phyloP scores from a whole-genome alignment of 352 stramenopile genomes.

The Phytophthora boehmeriae region DNA sequence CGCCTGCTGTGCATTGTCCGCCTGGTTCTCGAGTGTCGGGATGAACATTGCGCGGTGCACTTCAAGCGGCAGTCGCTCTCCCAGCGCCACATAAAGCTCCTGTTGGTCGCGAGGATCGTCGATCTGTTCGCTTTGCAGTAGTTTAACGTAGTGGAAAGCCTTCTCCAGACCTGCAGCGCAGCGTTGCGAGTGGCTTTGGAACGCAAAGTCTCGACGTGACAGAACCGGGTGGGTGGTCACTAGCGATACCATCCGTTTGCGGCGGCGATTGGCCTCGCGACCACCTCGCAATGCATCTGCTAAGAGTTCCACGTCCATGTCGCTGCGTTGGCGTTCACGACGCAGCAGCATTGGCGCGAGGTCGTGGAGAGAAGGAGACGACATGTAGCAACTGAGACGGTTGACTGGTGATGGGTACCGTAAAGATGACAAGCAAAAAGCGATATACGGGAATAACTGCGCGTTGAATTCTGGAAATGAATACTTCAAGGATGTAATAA shows the following conservation, averaged over 20 bases:
- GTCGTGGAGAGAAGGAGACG: constrained; percentile 22
- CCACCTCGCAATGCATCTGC: constrained; percentile 25
- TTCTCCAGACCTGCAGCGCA: constrained; percentile 29
- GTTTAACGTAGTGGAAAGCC: constrained; percentile 31
- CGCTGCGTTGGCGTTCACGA: constrained; percentile 23
- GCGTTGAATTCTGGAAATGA: no score
- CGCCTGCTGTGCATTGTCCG: constrained; percentile 22
- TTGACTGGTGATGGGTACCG: constrained; percentile 28
- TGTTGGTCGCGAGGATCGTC: constrained; percentile 25
- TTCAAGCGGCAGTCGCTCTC: constrained; percentile 30
- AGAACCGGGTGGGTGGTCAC: constrained; percentile 23
- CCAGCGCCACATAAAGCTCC: constrained; percentile 27
- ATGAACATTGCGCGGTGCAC: constrained; percentile 36
- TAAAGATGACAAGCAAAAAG: no score
- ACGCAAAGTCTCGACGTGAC: constrained; percentile 17
- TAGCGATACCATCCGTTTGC: constrained; percentile 34
- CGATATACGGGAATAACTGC: no score
- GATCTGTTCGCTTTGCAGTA: constrained; percentile 22
- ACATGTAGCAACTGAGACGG: constrained; percentile 12
- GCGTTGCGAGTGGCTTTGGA: constrained; percentile 31
- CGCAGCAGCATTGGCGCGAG: constrained; percentile 21
- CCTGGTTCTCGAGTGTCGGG: constrained; percentile 32
- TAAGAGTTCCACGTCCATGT: constrained; percentile 25
- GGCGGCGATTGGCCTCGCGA: constrained; percentile 30
- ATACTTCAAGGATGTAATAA: no score